phyloP scores from a whole-genome alignment of 495 filamentous ascomycete genomes.

The Penicillium canescens region DNA sequence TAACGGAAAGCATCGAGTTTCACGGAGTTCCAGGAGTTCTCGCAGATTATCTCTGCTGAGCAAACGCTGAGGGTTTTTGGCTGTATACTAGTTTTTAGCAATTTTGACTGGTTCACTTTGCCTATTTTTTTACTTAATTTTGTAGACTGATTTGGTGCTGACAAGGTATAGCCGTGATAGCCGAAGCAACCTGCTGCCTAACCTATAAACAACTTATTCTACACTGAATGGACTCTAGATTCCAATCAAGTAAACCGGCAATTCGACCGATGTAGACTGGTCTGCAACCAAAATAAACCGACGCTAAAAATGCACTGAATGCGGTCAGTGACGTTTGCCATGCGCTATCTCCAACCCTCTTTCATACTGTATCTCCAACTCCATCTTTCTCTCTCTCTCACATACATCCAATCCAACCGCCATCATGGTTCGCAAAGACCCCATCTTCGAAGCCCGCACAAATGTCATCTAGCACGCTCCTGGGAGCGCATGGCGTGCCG shows the following conservation, averaged over 20 bases:
- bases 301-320: constrained; percentile 19
- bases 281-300: constrained; percentile 2
- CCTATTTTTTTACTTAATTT: not conserved
- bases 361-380: not conserved
- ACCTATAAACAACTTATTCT: too few relatives aligned
- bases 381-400: constrained; percentile 4
- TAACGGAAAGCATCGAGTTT: constrained; percentile 34
- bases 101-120: constrained; percentile 16
- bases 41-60: constrained; percentile 35
- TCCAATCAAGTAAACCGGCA: not conserved
- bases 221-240: too few relatives aligned
- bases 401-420: not conserved
- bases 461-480: too few relatives aligned
- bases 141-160: too few relatives aligned
- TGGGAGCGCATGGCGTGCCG: too few relatives aligned
- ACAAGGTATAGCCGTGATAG: too few relatives aligned
- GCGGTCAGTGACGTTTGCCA: constrained; percentile 33
- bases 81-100: constrained; percentile 28
- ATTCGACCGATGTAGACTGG: not conserved
- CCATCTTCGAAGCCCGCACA: constrained; percentile 51
- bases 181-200: too few relatives aligned
- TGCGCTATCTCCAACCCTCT: constrained; percentile 9
- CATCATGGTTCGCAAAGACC: constrained; percentile 50
- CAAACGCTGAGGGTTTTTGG: constrained; percentile 30
- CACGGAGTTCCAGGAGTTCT: constrained; percentile 47